Base-by-base conservation (phyloP, 345 rosid species). In the Ceriops tagal region DNA sequence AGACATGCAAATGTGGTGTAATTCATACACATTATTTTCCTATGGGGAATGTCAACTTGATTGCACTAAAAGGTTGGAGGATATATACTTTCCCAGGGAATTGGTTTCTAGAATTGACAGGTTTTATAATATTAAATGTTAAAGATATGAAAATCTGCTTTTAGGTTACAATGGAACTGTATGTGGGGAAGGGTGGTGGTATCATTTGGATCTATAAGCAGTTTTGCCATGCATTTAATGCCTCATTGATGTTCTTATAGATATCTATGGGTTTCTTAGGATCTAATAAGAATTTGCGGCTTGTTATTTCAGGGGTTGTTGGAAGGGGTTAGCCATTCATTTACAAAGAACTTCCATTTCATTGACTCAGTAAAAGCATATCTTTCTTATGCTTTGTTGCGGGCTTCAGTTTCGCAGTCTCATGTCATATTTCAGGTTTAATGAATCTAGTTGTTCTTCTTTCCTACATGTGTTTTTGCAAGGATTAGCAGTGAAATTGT, bases 311-410 rank as follows among this genome's bases (percentile, higher is more conserved):
- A 95, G 99, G 98, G 96, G 46, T 62, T 95, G 80, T 81, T 95
- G 73, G 96, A 89, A 83, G 99, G 98, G 64, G 96, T 95, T 83
- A 87, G 89, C 81, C 88, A 86, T 82, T 92, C 98, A 35, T 90
- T 90, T 81, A 88, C 96, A 21, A 90, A 90, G 86, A 87, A 92
- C 75, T 90, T 92, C 73, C 96, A 95, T 81, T 92, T 95, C 79
- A 95, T 95, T 73, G 99, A 95, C 79, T 95, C 99, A 37, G 93
- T 95, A 67, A 95, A 95, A 90, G 96, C 98, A 34, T 92, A 92
- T 82, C 96, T 92, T 69, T 92, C 97, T 20, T 95, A 90, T 83
- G 98, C 96, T 80, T 83, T 95, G 76, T 78, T 92, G 83, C 87
- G 97, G 67, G 98, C 99, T 72, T 89, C 99, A 39, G 96, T 95